Evolutionary conservation across 192 early-diverging fungal species (phyloP).

Genomic region (Backusella liffmaniae): DNA sequence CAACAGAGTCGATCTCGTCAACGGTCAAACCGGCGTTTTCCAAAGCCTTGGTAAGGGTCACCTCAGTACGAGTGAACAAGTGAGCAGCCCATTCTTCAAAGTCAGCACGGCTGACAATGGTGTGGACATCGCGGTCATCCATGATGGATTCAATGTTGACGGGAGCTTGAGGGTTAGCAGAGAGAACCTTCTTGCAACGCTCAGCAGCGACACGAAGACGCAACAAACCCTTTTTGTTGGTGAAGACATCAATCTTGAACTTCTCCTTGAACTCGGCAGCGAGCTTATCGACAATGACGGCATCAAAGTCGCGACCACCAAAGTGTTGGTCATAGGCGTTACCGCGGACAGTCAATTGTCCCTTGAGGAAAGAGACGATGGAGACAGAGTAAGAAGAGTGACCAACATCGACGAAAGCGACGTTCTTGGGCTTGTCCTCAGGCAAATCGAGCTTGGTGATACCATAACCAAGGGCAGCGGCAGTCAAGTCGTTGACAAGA

Average conservation of each 20-base stretch:
- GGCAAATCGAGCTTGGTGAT: slow-evolving; percentile 98
- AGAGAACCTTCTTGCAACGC: slow-evolving; percentile 96
- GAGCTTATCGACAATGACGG: slow-evolving; percentile 84
- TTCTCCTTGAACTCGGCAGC: slow-evolving; percentile 88
- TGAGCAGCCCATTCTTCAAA: slow-evolving; percentile 82
- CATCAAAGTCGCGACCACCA: slow-evolving; percentile 95
- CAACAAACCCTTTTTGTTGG: slow-evolving; percentile 87
- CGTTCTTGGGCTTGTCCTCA: slow-evolving; percentile 87
- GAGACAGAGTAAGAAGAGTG: slow-evolving; percentile 78
- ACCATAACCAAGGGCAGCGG: slow-evolving; percentile 94
- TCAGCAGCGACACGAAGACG: slow-evolving; percentile 88
- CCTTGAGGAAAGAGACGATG: slow-evolving; percentile 92
- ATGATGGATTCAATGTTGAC: slow-evolving; percentile 95
- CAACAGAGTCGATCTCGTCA: slow-evolving; percentile 91
- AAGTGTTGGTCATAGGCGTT: slow-evolving; percentile 92
- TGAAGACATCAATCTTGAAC: slow-evolving; percentile 91
- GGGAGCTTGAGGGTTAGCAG: slow-evolving; percentile 86
- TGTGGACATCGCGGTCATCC: slow-evolving; percentile 92
- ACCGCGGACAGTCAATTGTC: slow-evolving; percentile 89
- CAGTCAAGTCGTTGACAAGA: slow-evolving; percentile 92
- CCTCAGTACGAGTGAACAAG: slow-evolving; percentile 67
- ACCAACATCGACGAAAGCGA: slow-evolving; percentile 94
- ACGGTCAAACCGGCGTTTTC: slow-evolving; percentile 67
- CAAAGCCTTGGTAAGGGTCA: slow-evolving; percentile 76
- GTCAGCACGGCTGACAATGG: slow-evolving; percentile 80